Percentiles rank a stretch among this genome's conserved stretches.
phyloP scores from a whole-genome alignment of 345 rosid species.

The Aegle marmelos region DNA sequence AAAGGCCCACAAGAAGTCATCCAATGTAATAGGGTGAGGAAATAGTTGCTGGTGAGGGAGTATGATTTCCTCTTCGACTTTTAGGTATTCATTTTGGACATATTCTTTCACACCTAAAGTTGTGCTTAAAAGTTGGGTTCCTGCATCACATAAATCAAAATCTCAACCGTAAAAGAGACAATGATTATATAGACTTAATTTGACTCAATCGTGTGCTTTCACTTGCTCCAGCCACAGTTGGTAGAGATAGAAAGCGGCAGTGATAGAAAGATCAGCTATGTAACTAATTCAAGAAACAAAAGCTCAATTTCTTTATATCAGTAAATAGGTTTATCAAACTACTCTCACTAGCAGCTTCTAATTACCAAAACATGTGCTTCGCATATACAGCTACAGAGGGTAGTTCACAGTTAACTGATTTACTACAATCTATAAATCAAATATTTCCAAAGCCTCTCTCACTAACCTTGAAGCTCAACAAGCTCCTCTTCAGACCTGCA shows the following conservation, averaged over 20 bases:
- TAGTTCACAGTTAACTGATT: background rate
- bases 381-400: background rate
- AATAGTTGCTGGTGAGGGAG: conserved; percentile 58
- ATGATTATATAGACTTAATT: background rate
- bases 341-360: background rate
- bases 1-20: conserved; percentile 86
- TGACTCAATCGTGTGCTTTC: background rate
- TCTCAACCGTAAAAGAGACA: background rate
- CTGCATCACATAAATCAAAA: conserved; percentile 31
- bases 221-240: background rate
- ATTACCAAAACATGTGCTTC: background rate
- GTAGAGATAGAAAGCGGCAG: background rate
- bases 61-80: conserved; percentile 64
- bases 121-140: conserved; percentile 74
- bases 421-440: background rate
- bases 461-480: conserved; percentile 78
- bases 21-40: conserved; percentile 56
- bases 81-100: conserved; percentile 54
- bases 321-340: background rate
- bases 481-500: conserved; percentile 98
- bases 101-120: conserved; percentile 70
- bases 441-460: background rate
- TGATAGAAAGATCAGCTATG: background rate
- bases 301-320: background rate
- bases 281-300: background rate